These are phyloP conservation scores for Phytophthora ramorum DNA, from an alignment of 352 stramenopile genomes.

Conservation along the genomic window DNA sequence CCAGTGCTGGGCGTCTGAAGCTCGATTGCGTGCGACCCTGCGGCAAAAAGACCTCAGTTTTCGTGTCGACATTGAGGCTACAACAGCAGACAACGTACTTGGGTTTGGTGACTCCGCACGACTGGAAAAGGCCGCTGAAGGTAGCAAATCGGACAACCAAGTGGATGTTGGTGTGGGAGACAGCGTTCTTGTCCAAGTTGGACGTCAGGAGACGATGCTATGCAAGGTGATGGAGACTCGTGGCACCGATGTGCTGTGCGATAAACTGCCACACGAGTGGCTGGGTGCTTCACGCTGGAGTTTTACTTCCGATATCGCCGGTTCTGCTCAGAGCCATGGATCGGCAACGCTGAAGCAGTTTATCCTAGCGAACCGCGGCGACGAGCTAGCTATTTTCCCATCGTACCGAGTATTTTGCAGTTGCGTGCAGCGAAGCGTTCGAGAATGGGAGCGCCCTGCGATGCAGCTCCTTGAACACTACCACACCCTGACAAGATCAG, in stretches of 20 bases:
- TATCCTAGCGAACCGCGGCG: slow-evolving; percentile 41
- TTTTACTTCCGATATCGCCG: slow-evolving; percentile 6
- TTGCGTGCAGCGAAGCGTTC: slow-evolving; percentile 42
- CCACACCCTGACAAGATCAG: slow-evolving; percentile 20
- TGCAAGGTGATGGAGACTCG: slow-evolving; percentile 23
- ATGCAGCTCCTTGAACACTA: slow-evolving; percentile 39
- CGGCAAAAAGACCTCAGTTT: slow-evolving; percentile 26
- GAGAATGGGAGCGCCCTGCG: slow-evolving; percentile 44
- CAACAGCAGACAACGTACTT: background rate
- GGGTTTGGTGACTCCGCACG: no score
- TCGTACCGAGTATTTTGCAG: slow-evolving; percentile 52
- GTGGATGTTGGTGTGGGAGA: slow-evolving; percentile 24
- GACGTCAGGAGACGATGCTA: background rate
- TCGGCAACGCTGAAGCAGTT: slow-evolving; percentile 28
- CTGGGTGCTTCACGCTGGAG: slow-evolving; percentile 24
- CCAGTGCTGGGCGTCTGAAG: slow-evolving; percentile 11
- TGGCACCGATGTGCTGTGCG: slow-evolving; percentile 27
- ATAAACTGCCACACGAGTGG: slow-evolving; percentile 29
- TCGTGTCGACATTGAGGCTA: background rate
- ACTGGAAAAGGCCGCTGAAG: no score
- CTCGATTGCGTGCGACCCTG: slow-evolving; percentile 44
- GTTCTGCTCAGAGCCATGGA: slow-evolving; percentile 11
- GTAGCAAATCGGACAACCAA: background rate
- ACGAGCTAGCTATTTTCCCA: slow-evolving; percentile 49
- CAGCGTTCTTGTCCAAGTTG: slow-evolving; percentile 20